Evolutionary conservation across 352 stramenopile species (phyloP), one percentile per base, ranked within the genome.

Genomic region (Phytophthora fragariae): DNA sequence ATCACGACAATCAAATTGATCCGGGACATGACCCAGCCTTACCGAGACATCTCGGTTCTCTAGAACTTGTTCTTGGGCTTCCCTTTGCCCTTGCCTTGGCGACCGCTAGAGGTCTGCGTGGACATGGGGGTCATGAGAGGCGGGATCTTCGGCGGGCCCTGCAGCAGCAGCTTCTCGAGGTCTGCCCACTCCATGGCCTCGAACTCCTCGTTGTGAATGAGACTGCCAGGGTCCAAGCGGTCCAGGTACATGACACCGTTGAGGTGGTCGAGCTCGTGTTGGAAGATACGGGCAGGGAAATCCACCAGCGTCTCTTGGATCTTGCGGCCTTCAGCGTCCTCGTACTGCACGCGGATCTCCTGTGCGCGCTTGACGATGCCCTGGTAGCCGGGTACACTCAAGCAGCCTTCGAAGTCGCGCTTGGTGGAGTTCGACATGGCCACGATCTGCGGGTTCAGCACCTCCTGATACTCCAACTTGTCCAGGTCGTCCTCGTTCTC

Each of bases 121-220:
- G 65, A 39, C 46, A 47, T 68, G 10, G 70, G 31, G 3, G 50
- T 31, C 67, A 79, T 76, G n/a, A 79, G 66, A 33, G 75, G 75
- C 2, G 54, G 75, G 37, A 76, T 75, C 44, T 57, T 53, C 3
- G 63, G 71, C 1, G 75, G 71, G 11, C 56, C 75, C 55, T 82
- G 72, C 5, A 79, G 65, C 56, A 94, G 72, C 57, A 96, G 75
- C 62, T 92, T 83, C 59, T 89, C 73, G 14, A 94, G 75, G 54
- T 90, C 78, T 33, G 80, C 63, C 59, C 70, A 90, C 44, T 92
- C 85, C 52, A 95, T 80, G 24, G 80, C 70, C 39, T 87, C 75
- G 35, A 94, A 94, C 74, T 96, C 89, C 57, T 94, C 86, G 61
- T 94, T 92, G 74, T 96, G 89, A 71, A 96, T 92, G 47, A 96